phyloP scores from a whole-genome alignment of 2,329 filamentous ascomycete genomes.

The Claviceps sp. region DNA sequence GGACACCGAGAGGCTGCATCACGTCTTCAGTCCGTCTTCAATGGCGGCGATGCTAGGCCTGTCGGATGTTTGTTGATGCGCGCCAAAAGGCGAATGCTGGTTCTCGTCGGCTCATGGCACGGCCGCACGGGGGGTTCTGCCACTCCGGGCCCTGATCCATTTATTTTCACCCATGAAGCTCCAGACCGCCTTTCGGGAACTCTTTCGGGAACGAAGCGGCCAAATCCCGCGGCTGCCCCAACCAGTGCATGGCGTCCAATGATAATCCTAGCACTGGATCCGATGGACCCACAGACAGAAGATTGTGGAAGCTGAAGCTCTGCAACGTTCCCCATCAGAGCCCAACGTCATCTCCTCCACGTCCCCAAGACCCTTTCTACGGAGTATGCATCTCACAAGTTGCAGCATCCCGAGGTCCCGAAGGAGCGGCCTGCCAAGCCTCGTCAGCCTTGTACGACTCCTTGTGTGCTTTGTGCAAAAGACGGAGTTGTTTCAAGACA shows the following conservation, averaged over 20 bases:
- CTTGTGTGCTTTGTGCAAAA: no score
- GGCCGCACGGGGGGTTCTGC: not conserved
- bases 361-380: no score
- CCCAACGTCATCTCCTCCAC: no score
- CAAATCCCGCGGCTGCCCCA: not conserved
- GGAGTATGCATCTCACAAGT: no score
- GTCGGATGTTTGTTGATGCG: not conserved
- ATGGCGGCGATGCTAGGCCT: not conserved
- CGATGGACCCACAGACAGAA: no score
- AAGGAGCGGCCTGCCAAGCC: no score
- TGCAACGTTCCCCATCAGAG: no score
- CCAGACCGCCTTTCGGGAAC: conserved; percentile 5
- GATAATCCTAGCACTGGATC: no score
- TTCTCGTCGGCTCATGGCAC: not conserved
- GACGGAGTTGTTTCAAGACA: no score
- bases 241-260: not conserved
- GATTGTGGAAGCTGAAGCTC: no score
- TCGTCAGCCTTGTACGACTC: no score
- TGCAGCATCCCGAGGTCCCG: no score
- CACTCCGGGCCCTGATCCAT: not conserved
- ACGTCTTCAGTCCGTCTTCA: not conserved
- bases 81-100: not conserved
- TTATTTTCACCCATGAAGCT: not conserved
- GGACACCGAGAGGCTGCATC: conserved; percentile 24
- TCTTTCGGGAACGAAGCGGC: not conserved